Evolutionary conservation across 192 early-diverging fungal species (phyloP).

Genomic region (Coemansia sp.): DNA sequence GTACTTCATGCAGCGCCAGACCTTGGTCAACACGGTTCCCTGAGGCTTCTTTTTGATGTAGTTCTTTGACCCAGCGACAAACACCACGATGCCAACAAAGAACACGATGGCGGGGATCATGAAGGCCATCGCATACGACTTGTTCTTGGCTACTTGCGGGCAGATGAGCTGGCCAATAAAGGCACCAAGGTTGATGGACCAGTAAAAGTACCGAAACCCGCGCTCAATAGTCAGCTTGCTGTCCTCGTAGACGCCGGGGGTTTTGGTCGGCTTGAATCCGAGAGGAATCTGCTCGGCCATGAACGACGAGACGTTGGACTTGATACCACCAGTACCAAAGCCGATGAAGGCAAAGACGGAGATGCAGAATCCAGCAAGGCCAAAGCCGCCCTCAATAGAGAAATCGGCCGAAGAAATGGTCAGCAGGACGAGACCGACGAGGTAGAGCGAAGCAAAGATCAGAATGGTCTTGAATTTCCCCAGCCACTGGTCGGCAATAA

Average conservation of each 20-base stretch:
- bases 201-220: conserved; percentile 77
- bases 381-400: conserved; percentile 51
- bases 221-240: conserved; percentile 61
- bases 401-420: conserved; percentile 58
- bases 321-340: conserved; percentile 74
- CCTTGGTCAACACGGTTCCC: conserved; percentile 58
- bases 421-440: conserved; percentile 60
- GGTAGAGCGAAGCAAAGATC: conserved; percentile 60
- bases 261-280: conserved; percentile 23
- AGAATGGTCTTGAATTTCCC: conserved; percentile 71
- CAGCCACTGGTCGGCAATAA: conserved; percentile 68
- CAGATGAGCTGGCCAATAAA: conserved; percentile 59
- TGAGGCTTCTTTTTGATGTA: conserved; percentile 59
- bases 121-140: conserved; percentile 57
- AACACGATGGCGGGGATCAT: conserved; percentile 54
- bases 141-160: conserved; percentile 58
- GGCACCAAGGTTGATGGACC: conserved; percentile 58
- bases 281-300: conserved; percentile 65
- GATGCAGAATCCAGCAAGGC: conserved; percentile 62
- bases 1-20: conserved; percentile 44
- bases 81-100: conserved; percentile 50
- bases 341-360: conserved; percentile 63
- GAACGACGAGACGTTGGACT: conserved; percentile 69
- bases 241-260: conserved; percentile 52
- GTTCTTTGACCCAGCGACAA: conserved; percentile 54